A percentile compares a stretch with the other conserved stretches of the same genome.
Evolutionary conservation across 108 stramenopile species (phyloP).

Genomic region (Nitzschia palea): DNA sequence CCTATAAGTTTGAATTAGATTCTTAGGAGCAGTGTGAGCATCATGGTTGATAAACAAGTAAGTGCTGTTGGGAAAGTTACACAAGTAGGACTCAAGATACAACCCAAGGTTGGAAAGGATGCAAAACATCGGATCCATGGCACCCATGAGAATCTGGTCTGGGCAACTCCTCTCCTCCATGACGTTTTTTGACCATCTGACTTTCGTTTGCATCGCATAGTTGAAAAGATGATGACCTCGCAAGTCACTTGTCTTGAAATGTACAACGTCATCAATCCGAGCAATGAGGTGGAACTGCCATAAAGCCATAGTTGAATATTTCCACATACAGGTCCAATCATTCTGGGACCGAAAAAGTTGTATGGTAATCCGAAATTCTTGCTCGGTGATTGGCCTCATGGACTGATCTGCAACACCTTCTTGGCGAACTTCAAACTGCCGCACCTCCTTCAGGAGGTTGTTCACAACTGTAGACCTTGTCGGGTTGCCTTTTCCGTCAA

Average conservation of each 20-base stretch:
- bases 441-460: not conserved
- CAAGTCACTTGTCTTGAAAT: not conserved
- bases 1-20: not conserved
- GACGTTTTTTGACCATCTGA: constrained; percentile 25
- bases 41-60: not conserved
- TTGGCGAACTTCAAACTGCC: not conserved
- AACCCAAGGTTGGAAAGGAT: not conserved
- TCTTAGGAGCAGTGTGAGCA: not conserved
- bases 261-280: constrained; percentile 5
- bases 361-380: too few species aligned
- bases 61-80: not conserved
- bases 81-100: not conserved
- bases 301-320: not conserved
- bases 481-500: not conserved
- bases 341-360: too few species aligned
- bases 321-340: not conserved
- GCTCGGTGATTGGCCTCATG: too few species aligned
- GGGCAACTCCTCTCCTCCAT: constrained; percentile 16
- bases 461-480: not conserved
- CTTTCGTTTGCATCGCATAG: not conserved
- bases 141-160: constrained; percentile 12
- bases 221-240: not conserved
- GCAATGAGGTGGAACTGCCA: constrained; percentile 18
- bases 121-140: constrained; percentile 13
- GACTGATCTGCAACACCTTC: too few species aligned